Evolutionary conservation across 2,329 filamentous ascomycete genomes (phyloP).

Genomic region (Pseudogymnoascus sp.): DNA sequence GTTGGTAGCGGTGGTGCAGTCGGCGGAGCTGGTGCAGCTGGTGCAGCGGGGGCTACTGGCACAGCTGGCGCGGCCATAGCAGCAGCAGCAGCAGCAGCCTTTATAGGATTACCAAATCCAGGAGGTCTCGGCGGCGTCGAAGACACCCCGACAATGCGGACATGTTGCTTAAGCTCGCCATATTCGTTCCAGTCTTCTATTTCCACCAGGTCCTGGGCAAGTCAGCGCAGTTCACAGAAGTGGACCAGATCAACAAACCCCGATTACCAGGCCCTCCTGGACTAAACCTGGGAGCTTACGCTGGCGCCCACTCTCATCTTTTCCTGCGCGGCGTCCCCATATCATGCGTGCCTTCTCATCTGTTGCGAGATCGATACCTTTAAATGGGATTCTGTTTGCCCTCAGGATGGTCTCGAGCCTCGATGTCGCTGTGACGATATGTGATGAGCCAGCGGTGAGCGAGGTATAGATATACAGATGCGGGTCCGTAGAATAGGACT

Average conservation of each 20-base stretch:
- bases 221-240: constrained; percentile 9
- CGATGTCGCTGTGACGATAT: constrained; percentile 93
- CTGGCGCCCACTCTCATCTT: constrained; percentile 51
- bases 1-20: constrained; percentile 18
- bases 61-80: constrained; percentile 23
- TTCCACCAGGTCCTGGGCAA: constrained; percentile 72
- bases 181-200: constrained; percentile 99
- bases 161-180: constrained; percentile 82
- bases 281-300: constrained; percentile 85
- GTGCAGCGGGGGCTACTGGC: constrained; percentile 28
- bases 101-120: constrained; percentile 8
- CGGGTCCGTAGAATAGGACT: constrained; percentile 46
- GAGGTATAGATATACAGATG: constrained; percentile 93
- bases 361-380: constrained; percentile 82
- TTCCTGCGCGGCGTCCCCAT: constrained; percentile 77
- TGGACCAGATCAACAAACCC: constrained; percentile 50
- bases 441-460: constrained; percentile 86
- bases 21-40: constrained; percentile 18
- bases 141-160: constrained; percentile 49
- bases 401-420: constrained; percentile 93
- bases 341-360: constrained; percentile 83
- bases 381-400: constrained; percentile 90
- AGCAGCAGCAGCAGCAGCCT: constrained; percentile 16
- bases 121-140: constrained; percentile 30
- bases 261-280: constrained; percentile 77